Percentiles rank a stretch among this genome's conserved stretches.
phyloP scores from a whole-genome alignment of 495 filamentous ascomycete species.

The Arthonia radiata region DNA sequence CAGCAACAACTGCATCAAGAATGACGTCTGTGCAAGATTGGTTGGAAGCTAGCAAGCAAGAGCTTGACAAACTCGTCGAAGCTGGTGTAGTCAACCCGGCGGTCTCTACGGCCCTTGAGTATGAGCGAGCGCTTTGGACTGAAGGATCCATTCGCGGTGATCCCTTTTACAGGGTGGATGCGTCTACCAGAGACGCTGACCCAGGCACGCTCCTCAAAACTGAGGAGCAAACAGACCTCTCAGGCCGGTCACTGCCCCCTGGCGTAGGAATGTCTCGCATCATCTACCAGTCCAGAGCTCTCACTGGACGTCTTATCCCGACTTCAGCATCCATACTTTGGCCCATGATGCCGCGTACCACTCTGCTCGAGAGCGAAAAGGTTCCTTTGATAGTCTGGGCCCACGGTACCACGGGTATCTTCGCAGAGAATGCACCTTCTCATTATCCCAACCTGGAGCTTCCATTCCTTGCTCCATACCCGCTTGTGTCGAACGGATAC shows the following conservation, averaged over 20 bases:
- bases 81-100: too few species aligned
- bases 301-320: slow-evolving; percentile 22
- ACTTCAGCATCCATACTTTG: slow-evolving; percentile 27
- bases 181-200: too few species aligned
- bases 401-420: slow-evolving; percentile 14
- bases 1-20: too few species aligned
- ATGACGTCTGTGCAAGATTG: too few species aligned
- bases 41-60: too few species aligned
- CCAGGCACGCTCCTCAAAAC: background rate
- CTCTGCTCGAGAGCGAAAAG: background rate
- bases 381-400: background rate
- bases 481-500: slow-evolving; percentile 23
- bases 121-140: too few species aligned
- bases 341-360: slow-evolving; percentile 21
- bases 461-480: slow-evolving; percentile 17
- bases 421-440: slow-evolving; percentile 19
- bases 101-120: too few species aligned
- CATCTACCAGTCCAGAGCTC: slow-evolving; percentile 20
- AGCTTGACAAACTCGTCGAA: too few species aligned
- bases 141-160: too few species aligned
- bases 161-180: too few species aligned
- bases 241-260: background rate
- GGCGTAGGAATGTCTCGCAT: slow-evolving; percentile 5
- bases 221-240: background rate
- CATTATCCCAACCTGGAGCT: slow-evolving; percentile 22